Evolutionary conservation across 2,329 filamentous ascomycete species (phyloP), one percentile per base, ranked within the genome.

Genomic region (Colletotrichum sp.): DNA sequence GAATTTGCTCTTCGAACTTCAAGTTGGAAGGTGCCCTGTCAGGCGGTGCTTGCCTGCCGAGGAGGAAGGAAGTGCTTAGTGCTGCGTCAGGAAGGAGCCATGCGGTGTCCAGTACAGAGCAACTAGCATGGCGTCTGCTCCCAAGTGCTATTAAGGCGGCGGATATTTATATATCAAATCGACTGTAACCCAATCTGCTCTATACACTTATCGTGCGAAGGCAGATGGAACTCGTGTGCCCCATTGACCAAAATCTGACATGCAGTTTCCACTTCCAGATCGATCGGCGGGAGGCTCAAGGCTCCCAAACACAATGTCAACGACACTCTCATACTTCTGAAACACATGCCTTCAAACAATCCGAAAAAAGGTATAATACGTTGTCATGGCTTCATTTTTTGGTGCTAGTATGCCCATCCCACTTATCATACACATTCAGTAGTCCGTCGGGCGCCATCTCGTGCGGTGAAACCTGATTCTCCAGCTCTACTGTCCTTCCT

Each of bases 401-500:
- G 21, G 61, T 43, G 61, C 32, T 34, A 21, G 32, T 38, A 28
- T 26, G 55, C 55, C n/a, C 18, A 36, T 15, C 13, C 48, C 60
- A 43, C 32, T 9, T 30, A 65, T 32, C 56, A 48, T 64, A 52
- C 60, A 65, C 38, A 52, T 21, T 77, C 30, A 77, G 30, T 69
- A 77, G 24, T 74, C 73, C 30, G 16, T 69, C n/a, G 68, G 71
- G 36, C 66, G 72, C 84, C 84, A 85, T 67, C 81, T 79, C 82
- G 81, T 84, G 48, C 79, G 77, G 58, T 81, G 80, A 67, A 80
- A 78, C 66, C 77, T 81, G 43, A 81, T 78, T 75, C 81, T 83
- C 79, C 80, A 76, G 71, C 80, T 81, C 88, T 89, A 89, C 78
- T 88, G 83, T 77, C 84, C 78, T 77, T 85, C 85, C 66, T 80